Base-by-base conservation (phyloP, 2,329 filamentous ascomycete genomes). In the Ceratocystis lukuohia region DNA sequence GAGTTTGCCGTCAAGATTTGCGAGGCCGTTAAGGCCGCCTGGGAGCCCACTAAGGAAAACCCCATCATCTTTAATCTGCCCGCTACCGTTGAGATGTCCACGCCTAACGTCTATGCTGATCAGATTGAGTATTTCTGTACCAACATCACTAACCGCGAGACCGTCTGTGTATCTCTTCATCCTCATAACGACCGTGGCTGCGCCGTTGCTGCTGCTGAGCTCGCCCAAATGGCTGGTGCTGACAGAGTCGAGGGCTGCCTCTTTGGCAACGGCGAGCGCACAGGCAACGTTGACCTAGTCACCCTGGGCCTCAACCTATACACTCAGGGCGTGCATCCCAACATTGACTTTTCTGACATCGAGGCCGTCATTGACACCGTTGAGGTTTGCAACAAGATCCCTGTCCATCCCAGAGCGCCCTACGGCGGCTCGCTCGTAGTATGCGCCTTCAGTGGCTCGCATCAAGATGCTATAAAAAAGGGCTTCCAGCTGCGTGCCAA, bases 391-490 rank as follows among this genome's bases (percentile, higher is more conserved):
- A 97, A 90, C 77, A 96, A 96, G 81, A 96, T 96, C 68, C 91
- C 93, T 5, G 85, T 96, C 3, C 92, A 96, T 73, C 88, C 89
- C 64, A 86, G 93, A 70, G 89, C 90, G 68, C 93, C 93, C 0
- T 97, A 97, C 72, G 92, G 89, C 64, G 93, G 92, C 33, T 88
- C 90, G 72, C 82, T 96, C 70, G 91, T 96, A n/a, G 88, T 93
- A 30, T 94, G 88, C 74, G 91, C 92, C 28, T 96, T 96, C 78
- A 91, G 86, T 70, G 92, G 93, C 65, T 91, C 87, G 30, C 93
- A 97, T 75, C 92, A 97, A 76, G 92, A 97, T 73, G 93, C 93
- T 64, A 96, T 96, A 79, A 95, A 95, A 78, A 96, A 96, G 80
- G 88, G 88, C 0, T 91, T 94, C 79, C 83, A 89, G 74, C 73